Evolutionary conservation across 1,139 yeast genomes (phyloP), one percentile per base, ranked within the genome.

Genomic region (Saccharomyces uvarum): DNA sequence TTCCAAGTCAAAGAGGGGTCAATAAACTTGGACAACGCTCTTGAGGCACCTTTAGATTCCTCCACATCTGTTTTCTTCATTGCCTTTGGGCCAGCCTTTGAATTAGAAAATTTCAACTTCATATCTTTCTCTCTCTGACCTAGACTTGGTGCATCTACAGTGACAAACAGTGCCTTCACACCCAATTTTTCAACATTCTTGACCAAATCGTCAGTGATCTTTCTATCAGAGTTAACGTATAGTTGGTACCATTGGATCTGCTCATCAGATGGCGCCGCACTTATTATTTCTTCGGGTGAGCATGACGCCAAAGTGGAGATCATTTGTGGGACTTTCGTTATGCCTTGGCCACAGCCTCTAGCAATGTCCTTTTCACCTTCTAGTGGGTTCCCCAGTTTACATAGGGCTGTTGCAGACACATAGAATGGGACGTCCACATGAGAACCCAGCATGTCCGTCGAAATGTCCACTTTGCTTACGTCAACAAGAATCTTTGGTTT

Each of bases 101-200:
- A 74, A 6, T 75, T 75, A 28, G 73, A 87, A 60, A 82, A 85
- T 65, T 78, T 85, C 66, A 75, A 77, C 66, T 79, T 75, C 71
- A 77, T 77, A 63, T 68, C 71, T 55, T 68, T 82, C 82, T 91
- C 97, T 63, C 98, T 82, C 61, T 95, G 81, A n/a, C 98, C 98
- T 56, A 90, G 77, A 60, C 88, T 89, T 3, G 97, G 97, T 0
- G 97, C 97, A 73, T 91, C 98, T 3, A 90, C 97, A 0, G 96
- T 89, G 54, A 89, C 82, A 68, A 88, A 88, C 24, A 89, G 75
- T 0, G 91, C 96, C 65, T 84, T 84, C 64, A 86, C 76, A 0
- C 96, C 96, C 51, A 89, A 73, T 50, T 73, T 65, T 69, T 86
- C 96, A 1, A 95, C 95, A 62, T 85, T 86, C 60, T 77, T 76